A percentile compares a stretch with the other conserved stretches of the same genome.
Conservation (phyloP, 352 stramenopile species). For the Phytophthora hibernalis region DNA sequence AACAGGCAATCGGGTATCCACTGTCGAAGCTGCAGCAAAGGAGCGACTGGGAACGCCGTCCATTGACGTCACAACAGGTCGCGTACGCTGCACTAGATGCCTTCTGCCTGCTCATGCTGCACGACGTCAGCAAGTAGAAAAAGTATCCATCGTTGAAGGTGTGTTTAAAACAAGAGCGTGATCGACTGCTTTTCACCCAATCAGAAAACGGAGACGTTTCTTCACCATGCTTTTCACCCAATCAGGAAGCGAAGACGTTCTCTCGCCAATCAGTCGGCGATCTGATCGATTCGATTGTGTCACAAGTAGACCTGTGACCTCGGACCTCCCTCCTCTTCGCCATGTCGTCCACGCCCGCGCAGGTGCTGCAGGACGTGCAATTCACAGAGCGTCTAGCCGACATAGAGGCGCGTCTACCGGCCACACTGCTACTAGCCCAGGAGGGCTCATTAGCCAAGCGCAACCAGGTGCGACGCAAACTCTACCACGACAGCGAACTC, state of each 20-base stretch:
- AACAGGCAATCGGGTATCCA: slow-evolving; percentile 60
- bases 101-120: slow-evolving; percentile 83
- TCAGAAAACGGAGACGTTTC: no score
- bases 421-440: slow-evolving; percentile 47
- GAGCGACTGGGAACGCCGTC: slow-evolving; percentile 78
- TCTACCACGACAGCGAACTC: slow-evolving; percentile 78
- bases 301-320: slow-evolving; percentile 9
- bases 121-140: slow-evolving; percentile 24
- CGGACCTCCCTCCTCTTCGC: not conserved
- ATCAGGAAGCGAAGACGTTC: slow-evolving; percentile 19
- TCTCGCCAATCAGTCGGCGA: slow-evolving; percentile 1
- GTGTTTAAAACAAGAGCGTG: no score
- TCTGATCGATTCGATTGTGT: slow-evolving; percentile 10
- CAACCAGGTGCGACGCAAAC: slow-evolving; percentile 73
- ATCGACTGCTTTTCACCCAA: no score
- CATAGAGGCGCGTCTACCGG: slow-evolving; percentile 54
- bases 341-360: slow-evolving; percentile 46
- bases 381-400: slow-evolving; percentile 68
- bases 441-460: slow-evolving; percentile 66
- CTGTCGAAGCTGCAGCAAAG: slow-evolving; percentile 78
- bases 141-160: no score
- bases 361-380: slow-evolving; percentile 65
- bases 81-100: slow-evolving; percentile 80
- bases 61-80: slow-evolving; percentile 63
- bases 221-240: slow-evolving; percentile 20